phyloP scores from a whole-genome alignment of 108 stramenopile species.

The Cylindrotheca fusiformis region DNA sequence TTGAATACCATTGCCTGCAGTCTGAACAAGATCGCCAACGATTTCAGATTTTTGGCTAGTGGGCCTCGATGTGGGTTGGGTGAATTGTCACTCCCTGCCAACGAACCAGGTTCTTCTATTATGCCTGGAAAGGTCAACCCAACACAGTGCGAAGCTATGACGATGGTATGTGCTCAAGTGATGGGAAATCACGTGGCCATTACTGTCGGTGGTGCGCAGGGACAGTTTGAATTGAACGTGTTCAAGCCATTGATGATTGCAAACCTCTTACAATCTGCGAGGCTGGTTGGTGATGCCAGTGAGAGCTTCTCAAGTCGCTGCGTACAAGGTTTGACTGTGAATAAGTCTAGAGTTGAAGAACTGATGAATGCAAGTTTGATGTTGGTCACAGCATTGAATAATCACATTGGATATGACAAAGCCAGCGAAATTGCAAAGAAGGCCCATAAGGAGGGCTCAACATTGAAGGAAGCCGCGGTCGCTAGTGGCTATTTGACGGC shows the following conservation, averaged over 20 bases:
- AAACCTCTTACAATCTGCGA: slow-evolving; percentile 90
- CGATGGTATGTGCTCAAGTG: slow-evolving; percentile 98
- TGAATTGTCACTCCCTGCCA: slow-evolving; percentile 91
- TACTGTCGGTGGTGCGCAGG: slow-evolving; percentile 92
- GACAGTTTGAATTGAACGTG: slow-evolving; percentile 98
- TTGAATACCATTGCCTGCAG: slow-evolving; percentile 88
- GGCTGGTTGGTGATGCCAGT: slow-evolving; percentile 89
- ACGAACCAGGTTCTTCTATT: slow-evolving; percentile 97
- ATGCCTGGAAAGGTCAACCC: slow-evolving; percentile 99
- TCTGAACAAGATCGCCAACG: slow-evolving; percentile 97
- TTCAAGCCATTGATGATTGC: slow-evolving; percentile 98
- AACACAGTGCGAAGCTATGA: slow-evolving; percentile 97
- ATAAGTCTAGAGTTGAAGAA: slow-evolving; percentile 78
- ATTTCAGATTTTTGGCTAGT: slow-evolving; percentile 91
- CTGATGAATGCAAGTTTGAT: slow-evolving; percentile 91
- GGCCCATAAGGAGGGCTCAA: slow-evolving; percentile 92
- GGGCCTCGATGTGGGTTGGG: slow-evolving; percentile 97
- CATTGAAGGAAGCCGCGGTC: slow-evolving; percentile 90
- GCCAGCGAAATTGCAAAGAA: slow-evolving; percentile 95
- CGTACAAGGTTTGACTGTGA: slow-evolving; percentile 87
- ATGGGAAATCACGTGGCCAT: slow-evolving; percentile 97
- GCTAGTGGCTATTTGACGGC: slow-evolving; percentile 87
- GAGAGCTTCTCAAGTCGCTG: slow-evolving; percentile 85
- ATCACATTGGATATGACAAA: slow-evolving; percentile 98
- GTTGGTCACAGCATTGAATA: slow-evolving; percentile 98